A percentile compares a stretch with the other conserved stretches of the same genome.
These are phyloP conservation scores for Gastrolobium bilobum DNA, from an alignment of 306 rosid species.

Conservation along the genomic window DNA sequence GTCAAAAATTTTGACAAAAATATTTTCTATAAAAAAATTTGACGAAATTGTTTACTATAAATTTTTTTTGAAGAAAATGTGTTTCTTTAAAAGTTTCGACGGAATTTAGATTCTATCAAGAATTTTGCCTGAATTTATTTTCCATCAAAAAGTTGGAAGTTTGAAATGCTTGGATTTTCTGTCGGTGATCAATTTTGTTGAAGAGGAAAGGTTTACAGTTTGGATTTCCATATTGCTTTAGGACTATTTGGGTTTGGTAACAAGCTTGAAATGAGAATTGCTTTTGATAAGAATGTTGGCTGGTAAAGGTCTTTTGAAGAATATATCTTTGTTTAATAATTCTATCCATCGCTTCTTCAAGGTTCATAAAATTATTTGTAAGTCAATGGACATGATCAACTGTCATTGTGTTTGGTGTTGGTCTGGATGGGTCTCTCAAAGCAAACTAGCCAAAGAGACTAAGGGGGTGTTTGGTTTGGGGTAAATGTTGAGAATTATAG, in stretches of 20 bases:
- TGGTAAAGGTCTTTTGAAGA: constrained; percentile 35
- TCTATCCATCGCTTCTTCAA: constrained; percentile 8
- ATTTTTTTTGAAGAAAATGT: too few relatives aligned
- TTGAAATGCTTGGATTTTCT: constrained; percentile 22
- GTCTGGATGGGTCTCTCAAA: background rate
- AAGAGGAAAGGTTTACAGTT: constrained; percentile 12
- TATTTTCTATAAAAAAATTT: too few relatives aligned
- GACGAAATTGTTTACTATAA: too few relatives aligned
- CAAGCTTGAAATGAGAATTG: constrained; percentile 12
- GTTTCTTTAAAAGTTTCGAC: too few relatives aligned
- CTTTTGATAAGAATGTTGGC: background rate
- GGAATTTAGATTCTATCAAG: too few relatives aligned
- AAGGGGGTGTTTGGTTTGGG: too few relatives aligned
- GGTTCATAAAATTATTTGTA: background rate
- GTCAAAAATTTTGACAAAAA: too few relatives aligned
- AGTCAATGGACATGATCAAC: background rate
- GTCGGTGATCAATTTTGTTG: constrained; percentile 6
- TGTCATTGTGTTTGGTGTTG: constrained; percentile 20
- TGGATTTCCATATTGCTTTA: constrained; percentile 22
- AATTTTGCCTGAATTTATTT: too few relatives aligned
- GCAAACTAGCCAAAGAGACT: background rate
- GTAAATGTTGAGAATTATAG: too few relatives aligned
- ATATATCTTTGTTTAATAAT: background rate
- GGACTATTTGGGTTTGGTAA: constrained; percentile 11
- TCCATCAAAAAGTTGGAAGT: too few relatives aligned